Conservation (phyloP, 345 rosid genomes). For the Xanthoceras sorbifolium region DNA sequence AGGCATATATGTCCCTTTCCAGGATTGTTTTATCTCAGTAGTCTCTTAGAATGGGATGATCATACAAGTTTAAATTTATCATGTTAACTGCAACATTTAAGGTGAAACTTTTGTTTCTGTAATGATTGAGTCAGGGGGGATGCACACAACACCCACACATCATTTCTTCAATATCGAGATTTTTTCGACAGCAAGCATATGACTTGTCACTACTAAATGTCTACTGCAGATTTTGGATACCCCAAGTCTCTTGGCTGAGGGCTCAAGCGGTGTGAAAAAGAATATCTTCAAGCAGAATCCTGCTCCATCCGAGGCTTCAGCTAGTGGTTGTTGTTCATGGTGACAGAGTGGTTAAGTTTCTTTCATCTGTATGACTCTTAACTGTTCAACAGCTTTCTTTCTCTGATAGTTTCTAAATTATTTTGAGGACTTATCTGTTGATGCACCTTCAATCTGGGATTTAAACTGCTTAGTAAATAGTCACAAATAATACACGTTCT, state of each 20-base stretch:
- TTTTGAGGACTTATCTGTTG: neutral
- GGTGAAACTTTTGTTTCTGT: neutral
- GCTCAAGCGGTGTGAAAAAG: conserved; percentile 70
- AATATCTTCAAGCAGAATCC: conserved; percentile 85
- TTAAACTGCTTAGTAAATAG: neutral
- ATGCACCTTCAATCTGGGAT: neutral
- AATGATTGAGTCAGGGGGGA: neutral
- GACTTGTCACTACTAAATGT: neutral
- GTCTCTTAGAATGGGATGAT: neutral
- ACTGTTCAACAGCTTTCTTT: neutral
- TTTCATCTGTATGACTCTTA: neutral
- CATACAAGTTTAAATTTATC: neutral
- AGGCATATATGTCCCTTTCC: neutral
- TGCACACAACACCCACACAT: neutral
- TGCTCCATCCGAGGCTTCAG: conserved; percentile 43
- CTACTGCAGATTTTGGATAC: conserved; percentile 83
- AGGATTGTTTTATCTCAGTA: neutral
- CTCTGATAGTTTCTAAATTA: neutral
- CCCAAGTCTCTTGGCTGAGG: conserved; percentile 77
- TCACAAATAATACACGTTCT: neutral
- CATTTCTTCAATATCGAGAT: neutral
- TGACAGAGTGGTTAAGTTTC: conserved; percentile 9
- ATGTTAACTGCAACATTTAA: neutral
- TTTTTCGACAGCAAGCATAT: neutral
- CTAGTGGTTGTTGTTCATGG: conserved; percentile 64